A percentile compares a stretch with the other conserved stretches of the same genome.
Conservation (phyloP, 352 stramenopile species). For the Globisporangium acanthophoron region DNA sequence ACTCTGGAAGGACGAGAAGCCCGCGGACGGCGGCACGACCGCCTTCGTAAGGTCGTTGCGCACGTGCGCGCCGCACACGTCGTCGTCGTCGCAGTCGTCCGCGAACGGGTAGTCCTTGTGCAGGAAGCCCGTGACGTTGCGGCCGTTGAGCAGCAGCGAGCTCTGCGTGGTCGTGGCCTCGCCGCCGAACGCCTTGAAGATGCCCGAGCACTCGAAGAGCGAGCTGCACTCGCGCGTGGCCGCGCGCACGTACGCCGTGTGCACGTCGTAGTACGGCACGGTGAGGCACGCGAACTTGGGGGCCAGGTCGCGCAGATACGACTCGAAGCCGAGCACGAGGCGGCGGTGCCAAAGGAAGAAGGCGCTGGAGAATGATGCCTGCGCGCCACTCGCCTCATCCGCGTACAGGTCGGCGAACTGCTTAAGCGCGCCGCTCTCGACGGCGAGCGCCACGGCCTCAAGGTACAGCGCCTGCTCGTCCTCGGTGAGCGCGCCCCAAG, state of each 20-base stretch:
- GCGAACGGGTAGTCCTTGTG: constrained; percentile 28
- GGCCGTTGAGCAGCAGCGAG: constrained; percentile 22
- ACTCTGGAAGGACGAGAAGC: constrained; percentile 47
- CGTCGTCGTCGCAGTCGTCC: constrained; percentile 35
- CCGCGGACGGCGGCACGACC: constrained; percentile 36
- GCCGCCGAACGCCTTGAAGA: constrained; percentile 49
- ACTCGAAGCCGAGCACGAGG: constrained; percentile 59
- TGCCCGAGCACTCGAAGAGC: constrained; percentile 59
- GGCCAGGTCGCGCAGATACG: constrained; percentile 51
- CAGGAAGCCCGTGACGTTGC: constrained; percentile 24
- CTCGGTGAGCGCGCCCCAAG: constrained; percentile 33
- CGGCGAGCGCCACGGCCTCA: constrained; percentile 34
- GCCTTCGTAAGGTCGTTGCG: constrained; percentile 36
- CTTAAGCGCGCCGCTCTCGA: constrained; percentile 37
- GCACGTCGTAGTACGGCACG: constrained; percentile 75
- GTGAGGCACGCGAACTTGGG: constrained; percentile 59
- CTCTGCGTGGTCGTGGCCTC: constrained; percentile 10
- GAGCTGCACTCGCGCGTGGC: constrained; percentile 41
- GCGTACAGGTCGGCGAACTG: constrained; percentile 44
- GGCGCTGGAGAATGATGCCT: constrained; percentile 48
- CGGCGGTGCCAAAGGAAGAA: constrained; percentile 68
- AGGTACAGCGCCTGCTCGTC: constrained; percentile 55
- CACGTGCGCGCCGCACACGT: constrained; percentile 30
- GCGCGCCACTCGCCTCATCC: constrained; percentile 37
- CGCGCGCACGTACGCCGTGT: constrained; percentile 50